phyloP scores from a whole-genome alignment of 163 green algal species.

The Volvox carteri region DNA sequence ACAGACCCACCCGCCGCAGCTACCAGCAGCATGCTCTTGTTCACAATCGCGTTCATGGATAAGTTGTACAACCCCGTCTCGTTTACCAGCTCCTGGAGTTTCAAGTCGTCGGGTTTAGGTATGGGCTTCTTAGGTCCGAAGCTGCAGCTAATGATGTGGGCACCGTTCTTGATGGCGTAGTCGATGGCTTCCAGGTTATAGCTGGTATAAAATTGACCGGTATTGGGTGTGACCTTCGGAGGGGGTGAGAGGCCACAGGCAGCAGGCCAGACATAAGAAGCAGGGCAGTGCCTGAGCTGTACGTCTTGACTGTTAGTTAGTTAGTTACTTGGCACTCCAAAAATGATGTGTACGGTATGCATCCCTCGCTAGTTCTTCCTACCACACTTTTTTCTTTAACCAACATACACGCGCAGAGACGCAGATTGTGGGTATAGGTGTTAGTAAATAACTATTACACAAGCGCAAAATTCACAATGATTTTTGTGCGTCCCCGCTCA shows the following conservation, averaged over 20 bases:
- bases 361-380: too few relatives aligned
- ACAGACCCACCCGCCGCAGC: constrained; percentile 26
- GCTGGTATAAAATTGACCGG: constrained; percentile 35
- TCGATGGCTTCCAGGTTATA: constrained; percentile 49
- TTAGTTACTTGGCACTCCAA: neutral
- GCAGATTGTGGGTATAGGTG: too few relatives aligned
- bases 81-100: neutral
- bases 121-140: constrained; percentile 32
- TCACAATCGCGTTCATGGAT: neutral
- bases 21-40: constrained; percentile 39
- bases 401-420: too few relatives aligned
- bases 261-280: neutral
- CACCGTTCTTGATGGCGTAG: constrained; percentile 59
- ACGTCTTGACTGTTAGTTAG: neutral
- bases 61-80: neutral
- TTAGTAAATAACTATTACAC: too few relatives aligned
- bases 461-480: too few relatives aligned
- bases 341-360: neutral
- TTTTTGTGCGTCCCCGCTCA: too few relatives aligned
- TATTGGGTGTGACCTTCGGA: constrained; percentile 44
- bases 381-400: too few relatives aligned
- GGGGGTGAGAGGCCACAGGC: neutral
- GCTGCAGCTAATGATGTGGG: constrained; percentile 57
- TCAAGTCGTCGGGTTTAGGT: neutral
- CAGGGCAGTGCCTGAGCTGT: neutral